Percentiles rank a stretch among this genome's conserved stretches.
Conservation (phyloP, 176 grass and related monocot genomes). For the Juncus effusus region DNA sequence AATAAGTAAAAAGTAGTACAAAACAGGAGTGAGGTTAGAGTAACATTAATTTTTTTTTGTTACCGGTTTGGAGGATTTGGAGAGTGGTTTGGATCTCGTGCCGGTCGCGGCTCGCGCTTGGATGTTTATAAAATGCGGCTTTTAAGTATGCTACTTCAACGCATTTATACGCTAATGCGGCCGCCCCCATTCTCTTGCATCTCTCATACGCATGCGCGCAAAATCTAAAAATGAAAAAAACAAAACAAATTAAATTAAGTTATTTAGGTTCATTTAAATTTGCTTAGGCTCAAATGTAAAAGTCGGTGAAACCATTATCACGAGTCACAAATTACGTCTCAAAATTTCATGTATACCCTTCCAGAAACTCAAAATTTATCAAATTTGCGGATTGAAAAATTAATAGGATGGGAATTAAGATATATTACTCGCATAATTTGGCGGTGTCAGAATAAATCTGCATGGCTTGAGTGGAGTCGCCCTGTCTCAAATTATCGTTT, state of each 20-base stretch:
- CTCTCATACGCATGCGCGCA: conserved; percentile 73
- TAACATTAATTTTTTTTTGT: too few relatives aligned
- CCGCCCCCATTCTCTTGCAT: conserved; percentile 74
- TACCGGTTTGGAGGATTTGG: conserved; percentile 70
- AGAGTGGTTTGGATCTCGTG: conserved; percentile 68
- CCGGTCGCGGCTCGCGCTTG: conserved; percentile 61
- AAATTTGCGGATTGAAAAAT: too few relatives aligned
- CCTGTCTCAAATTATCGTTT: conserved; percentile 64
- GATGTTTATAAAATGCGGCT: conserved; percentile 75
- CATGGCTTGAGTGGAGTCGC: conserved; percentile 50
- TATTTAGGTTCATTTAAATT: conserved; percentile 4
- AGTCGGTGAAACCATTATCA: background rate
- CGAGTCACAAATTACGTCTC: too few relatives aligned
- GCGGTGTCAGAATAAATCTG: conserved; percentile 82
- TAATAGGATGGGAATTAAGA: too few relatives aligned
- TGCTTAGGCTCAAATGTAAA: conserved; percentile 20
- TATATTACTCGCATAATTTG: conserved; percentile 81
- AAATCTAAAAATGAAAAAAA: conserved; percentile 48
- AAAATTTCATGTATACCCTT: background rate
- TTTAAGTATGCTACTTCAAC: conserved; percentile 93
- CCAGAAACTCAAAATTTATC: too few relatives aligned
- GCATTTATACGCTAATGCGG: conserved; percentile 93
- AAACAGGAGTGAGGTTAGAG: conserved; percentile 18
- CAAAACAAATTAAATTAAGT: conserved; percentile 22
- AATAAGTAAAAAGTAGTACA: conserved; percentile 6